A percentile compares a stretch with the other conserved stretches of the same genome.
Evolutionary conservation across 106 monocot genomes (phyloP).

Genomic region (Acorus calamus): DNA sequence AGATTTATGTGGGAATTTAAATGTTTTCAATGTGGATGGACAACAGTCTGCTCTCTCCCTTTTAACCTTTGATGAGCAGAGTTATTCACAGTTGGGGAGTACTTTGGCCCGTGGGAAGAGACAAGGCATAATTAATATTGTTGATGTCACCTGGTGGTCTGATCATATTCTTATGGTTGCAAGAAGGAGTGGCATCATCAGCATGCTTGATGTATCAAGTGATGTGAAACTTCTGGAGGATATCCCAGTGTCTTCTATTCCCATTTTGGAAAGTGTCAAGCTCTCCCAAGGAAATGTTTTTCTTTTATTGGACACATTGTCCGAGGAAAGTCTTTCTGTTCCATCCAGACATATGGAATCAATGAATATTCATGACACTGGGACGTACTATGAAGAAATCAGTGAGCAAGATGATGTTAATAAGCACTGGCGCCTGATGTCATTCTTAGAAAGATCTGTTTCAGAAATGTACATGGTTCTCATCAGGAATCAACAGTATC

Average conservation of each 20-base stretch:
- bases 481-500: conserved; percentile 41
- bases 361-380: background rate
- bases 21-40: conserved; percentile 43
- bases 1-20: conserved; percentile 46
- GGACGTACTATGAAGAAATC: background rate
- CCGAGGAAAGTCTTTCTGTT: conserved; percentile 6
- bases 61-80: conserved; percentile 26
- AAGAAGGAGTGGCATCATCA: conserved; percentile 32
- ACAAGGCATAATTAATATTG: conserved; percentile 29
- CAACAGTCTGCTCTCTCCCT: conserved; percentile 33
- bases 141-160: conserved; percentile 79
- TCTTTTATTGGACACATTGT: conserved; percentile 38
- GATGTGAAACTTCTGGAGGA: conserved; percentile 31
- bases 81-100: background rate
- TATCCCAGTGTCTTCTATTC: conserved; percentile 25
- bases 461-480: conserved; percentile 66
- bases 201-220: conserved; percentile 43
- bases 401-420: conserved; percentile 14
- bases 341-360: conserved; percentile 8
- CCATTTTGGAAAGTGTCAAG: conserved; percentile 46
- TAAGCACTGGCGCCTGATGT: conserved; percentile 55
- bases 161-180: conserved; percentile 55
- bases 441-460: conserved; percentile 52
- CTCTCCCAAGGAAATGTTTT: conserved; percentile 38
- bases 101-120: conserved; percentile 7